Evolutionary conservation across 1,139 yeast species (phyloP).

Genomic region (Insectozyma bohioensis): DNA sequence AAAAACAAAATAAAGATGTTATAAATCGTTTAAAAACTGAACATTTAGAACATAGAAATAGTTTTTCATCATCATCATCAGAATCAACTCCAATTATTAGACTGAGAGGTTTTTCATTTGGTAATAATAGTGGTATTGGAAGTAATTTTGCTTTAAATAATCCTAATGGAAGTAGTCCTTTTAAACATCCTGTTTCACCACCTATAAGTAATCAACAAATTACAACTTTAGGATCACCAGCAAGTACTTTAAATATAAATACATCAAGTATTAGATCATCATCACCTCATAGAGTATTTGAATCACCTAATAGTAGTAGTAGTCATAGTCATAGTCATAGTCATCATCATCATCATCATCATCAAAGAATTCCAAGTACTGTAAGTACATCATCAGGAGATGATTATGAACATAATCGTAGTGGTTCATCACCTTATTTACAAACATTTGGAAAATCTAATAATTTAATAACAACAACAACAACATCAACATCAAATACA

Average conservation of each 20-base stretch:
- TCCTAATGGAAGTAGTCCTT: slow-evolving; percentile 7
- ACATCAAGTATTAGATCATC: slow-evolving; percentile 20
- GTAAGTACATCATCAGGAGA: slow-evolving; percentile 40
- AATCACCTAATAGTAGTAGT: slow-evolving; percentile 22
- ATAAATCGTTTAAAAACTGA: slow-evolving; percentile 83
- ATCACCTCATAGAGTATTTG: slow-evolving; percentile 27
- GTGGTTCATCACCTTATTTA: slow-evolving; percentile 8
- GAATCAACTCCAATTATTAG: slow-evolving; percentile 38
- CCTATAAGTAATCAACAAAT: slow-evolving; percentile 10
- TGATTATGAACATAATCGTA: slow-evolving; percentile 8
- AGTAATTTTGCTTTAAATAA: slow-evolving; percentile 3
- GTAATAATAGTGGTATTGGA: slow-evolving; percentile 16
- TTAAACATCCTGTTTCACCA: slow-evolving; percentile 21
- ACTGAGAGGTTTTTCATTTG: slow-evolving; percentile 41
- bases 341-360: too few species aligned
- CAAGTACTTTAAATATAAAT: slow-evolving; percentile 5
- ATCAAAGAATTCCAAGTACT: slow-evolving; percentile 36
- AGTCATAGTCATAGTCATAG: too few species aligned
- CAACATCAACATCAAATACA: slow-evolving; percentile 63
- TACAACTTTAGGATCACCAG: slow-evolving; percentile 10
- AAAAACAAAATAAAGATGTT: slow-evolving; percentile 91
- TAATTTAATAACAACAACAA: slow-evolving; percentile 30
- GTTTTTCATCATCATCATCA: slow-evolving; percentile 43
- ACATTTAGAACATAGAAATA: slow-evolving; percentile 58
- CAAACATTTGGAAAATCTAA: slow-evolving; percentile 5